phyloP scores from a whole-genome alignment of 23 red algal species.

The Gracilaria gracilis region DNA sequence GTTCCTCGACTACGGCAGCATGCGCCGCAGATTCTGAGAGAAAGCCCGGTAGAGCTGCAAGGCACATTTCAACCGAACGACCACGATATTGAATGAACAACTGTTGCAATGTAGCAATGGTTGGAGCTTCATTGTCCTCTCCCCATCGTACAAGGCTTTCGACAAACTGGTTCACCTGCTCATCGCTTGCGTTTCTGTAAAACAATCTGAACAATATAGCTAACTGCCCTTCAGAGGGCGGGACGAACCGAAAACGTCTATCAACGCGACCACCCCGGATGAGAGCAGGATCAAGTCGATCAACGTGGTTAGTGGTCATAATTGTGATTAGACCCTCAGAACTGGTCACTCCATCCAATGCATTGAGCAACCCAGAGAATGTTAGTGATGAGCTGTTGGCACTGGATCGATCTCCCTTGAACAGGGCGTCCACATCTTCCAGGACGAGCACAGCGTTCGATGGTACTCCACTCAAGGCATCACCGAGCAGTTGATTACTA shows the following conservation, averaged over 20 bases:
- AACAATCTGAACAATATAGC: slow-evolving; percentile 48
- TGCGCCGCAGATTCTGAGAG: not conserved
- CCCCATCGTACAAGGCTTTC: not conserved
- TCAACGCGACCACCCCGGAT: slow-evolving; percentile 66
- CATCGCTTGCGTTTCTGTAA: slow-evolving; percentile 23
- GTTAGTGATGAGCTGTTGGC: slow-evolving; percentile 20
- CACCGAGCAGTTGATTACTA: slow-evolving; percentile 47
- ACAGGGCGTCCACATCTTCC: slow-evolving; percentile 69
- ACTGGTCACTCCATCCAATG: slow-evolving; percentile 61
- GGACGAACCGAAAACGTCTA: slow-evolving; percentile 17
- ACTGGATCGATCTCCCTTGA: slow-evolving; percentile 34
- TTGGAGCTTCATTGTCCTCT: not conserved
- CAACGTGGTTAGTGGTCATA: slow-evolving; percentile 70
- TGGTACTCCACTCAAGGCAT: slow-evolving; percentile 49
- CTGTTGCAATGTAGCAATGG: slow-evolving; percentile 50
- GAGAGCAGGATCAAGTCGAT: slow-evolving; percentile 67
- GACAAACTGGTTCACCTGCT: slow-evolving; percentile 17
- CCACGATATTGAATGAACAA: slow-evolving; percentile 41
- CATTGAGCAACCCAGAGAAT: slow-evolving; percentile 74
- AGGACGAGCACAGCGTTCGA: slow-evolving; percentile 36
- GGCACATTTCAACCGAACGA: not conserved
- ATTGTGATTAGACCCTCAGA: slow-evolving; percentile 17
- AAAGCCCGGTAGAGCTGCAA: slow-evolving; percentile 1
- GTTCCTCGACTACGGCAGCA: not conserved
- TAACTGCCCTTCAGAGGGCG: slow-evolving; percentile 20